Percentiles rank a stretch among this genome's conserved stretches.
Conservation (phyloP, 2,329 filamentous ascomycete species). For the Orbilia quercus region DNA sequence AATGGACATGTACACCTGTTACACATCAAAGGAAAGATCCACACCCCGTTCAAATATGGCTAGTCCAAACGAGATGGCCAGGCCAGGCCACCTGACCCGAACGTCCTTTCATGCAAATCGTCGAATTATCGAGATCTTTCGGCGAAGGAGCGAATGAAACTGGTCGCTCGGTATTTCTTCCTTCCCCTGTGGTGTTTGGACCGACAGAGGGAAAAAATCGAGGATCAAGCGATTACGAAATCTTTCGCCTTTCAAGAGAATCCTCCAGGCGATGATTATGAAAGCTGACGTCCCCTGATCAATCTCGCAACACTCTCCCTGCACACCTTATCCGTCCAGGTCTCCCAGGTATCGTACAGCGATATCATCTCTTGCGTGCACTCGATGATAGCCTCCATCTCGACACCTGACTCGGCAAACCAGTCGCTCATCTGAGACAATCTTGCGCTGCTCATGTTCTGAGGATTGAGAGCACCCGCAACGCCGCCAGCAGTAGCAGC, state of each 20-base stretch:
- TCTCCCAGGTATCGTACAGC: conserved; percentile 81
- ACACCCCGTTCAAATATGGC: conserved; percentile 45
- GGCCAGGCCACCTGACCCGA: conserved; percentile 53
- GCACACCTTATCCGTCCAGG: conserved; percentile 73
- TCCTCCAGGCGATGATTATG: conserved; percentile 63
- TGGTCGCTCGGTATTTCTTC: not conserved
- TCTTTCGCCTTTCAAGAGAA: conserved; percentile 35
- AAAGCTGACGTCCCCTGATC: conserved; percentile 71
- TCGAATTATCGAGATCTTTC: conserved; percentile 42
- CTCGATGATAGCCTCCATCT: conserved; percentile 85
- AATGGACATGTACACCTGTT: conserved; percentile 57
- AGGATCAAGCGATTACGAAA: conserved; percentile 39
- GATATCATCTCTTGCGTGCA: conserved; percentile 92
- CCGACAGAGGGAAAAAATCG: too few relatives aligned
- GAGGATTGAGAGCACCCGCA: conserved; percentile 57
- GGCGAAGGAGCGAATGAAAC: conserved; percentile 43
- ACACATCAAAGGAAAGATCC: conserved; percentile 54
- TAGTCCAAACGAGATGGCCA: conserved; percentile 56
- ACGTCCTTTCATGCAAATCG: conserved; percentile 36
- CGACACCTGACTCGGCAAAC: conserved; percentile 85
- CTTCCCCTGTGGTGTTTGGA: too few relatives aligned
- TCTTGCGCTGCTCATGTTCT: conserved; percentile 65
- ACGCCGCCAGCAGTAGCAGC: too few relatives aligned
- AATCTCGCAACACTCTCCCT: conserved; percentile 73
- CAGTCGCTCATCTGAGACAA: conserved; percentile 78